phyloP scores from a whole-genome alignment of 768 basidiomycete genomes.

The Boletus rufocinnamomeus region DNA sequence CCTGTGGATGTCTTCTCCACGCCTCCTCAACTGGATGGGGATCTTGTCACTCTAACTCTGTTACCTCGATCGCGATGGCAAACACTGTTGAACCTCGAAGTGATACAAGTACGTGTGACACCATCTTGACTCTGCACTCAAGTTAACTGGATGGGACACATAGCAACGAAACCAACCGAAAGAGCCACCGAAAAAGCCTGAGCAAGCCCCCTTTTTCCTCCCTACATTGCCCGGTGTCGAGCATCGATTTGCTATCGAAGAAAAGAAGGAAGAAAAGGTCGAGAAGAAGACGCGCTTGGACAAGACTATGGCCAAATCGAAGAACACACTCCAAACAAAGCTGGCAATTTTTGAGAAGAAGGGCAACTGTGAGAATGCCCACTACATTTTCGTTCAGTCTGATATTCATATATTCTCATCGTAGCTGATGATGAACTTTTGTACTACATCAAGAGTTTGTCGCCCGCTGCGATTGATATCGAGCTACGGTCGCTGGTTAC shows the following conservation, averaged over 20 bases:
- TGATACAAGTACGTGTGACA: slow-evolving; percentile 71
- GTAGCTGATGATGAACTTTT: slow-evolving; percentile 81
- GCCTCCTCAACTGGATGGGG: slow-evolving; percentile 85
- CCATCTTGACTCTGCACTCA: not conserved
- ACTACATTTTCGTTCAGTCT: slow-evolving; percentile 1
- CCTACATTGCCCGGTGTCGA: slow-evolving; percentile 91
- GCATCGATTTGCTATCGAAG: slow-evolving; percentile 67
- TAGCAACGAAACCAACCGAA: slow-evolving; percentile 96
- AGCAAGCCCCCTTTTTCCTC: slow-evolving; percentile 96
- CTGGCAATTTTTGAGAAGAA: slow-evolving; percentile 55
- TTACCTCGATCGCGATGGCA: slow-evolving; percentile 95
- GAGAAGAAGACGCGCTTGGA: slow-evolving; percentile 53
- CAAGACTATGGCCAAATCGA: slow-evolving; percentile 49
- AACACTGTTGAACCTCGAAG: slow-evolving; percentile 93
- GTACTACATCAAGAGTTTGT: slow-evolving; percentile 77
- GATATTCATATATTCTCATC: slow-evolving; percentile 6
- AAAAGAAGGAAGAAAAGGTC: slow-evolving; percentile 40
- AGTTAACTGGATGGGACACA: not conserved
- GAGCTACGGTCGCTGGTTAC: slow-evolving; percentile 81
- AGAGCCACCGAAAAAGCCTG: slow-evolving; percentile 92
- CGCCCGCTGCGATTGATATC: slow-evolving; percentile 88
- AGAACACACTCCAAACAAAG: slow-evolving; percentile 72
- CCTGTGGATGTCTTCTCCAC: slow-evolving; percentile 73
- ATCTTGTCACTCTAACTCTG: slow-evolving; percentile 90
- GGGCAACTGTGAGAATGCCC: slow-evolving; percentile 64